Percentiles rank a stretch among this genome's conserved stretches.
These are phyloP conservation scores for Anethum foeniculum DNA, from an alignment of 140 eudicot genomes.

Conservation along the genomic window DNA sequence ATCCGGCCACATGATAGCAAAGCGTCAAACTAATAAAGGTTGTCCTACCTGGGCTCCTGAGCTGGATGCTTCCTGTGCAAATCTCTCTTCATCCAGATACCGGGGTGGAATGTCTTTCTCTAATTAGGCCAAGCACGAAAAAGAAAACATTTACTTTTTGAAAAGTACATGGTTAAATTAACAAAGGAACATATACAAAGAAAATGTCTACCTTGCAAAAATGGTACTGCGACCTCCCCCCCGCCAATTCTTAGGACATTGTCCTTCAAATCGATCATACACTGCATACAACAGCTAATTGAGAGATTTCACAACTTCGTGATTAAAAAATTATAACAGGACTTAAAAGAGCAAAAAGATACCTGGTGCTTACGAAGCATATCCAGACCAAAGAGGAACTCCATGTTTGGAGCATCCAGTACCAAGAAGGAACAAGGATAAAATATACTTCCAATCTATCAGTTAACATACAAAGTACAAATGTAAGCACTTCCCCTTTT, in stretches of 20 bases:
- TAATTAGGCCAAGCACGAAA: constrained; percentile 10
- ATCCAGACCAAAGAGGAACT: constrained; percentile 89
- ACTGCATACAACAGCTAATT: constrained; percentile 30
- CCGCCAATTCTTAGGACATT: constrained; percentile 95
- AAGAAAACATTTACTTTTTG: not conserved
- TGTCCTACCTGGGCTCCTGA: constrained; percentile 78
- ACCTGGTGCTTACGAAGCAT: constrained; percentile 94
- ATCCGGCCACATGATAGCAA: not conserved
- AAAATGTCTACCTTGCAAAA: constrained; percentile 50
- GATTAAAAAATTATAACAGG: too few relatives aligned
- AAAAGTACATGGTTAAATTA: not conserved
- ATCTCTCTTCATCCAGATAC: constrained; percentile 71
- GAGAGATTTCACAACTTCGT: not conserved
- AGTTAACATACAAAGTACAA: not conserved
- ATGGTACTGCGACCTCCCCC: constrained; percentile 95
- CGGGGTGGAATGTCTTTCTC: constrained; percentile 90
- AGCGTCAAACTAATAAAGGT: not conserved
- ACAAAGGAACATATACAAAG: not conserved
- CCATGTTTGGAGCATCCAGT: constrained; percentile 96
- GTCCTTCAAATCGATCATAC: constrained; percentile 91
- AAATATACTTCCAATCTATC: constrained; percentile 56
- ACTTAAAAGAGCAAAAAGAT: not conserved
- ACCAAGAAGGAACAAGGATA: constrained; percentile 90
- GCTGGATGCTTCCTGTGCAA: constrained; percentile 73
- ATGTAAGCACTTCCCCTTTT: not conserved